Evolutionary conservation across 768 basidiomycete species (phyloP).

Genomic region (Lactarius deliciosus): DNA sequence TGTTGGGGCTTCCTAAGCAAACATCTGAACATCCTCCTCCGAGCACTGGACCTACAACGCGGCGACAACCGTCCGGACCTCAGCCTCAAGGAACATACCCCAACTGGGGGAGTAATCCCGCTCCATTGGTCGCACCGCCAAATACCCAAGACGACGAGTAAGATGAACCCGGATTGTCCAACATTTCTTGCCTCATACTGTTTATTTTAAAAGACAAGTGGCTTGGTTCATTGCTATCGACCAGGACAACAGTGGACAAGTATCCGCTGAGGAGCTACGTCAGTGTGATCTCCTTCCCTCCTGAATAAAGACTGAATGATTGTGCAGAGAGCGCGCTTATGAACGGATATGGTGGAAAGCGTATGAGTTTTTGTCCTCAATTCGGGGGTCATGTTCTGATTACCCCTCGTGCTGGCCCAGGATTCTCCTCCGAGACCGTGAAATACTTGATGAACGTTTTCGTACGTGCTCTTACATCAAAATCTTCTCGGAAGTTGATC

Average conservation of each 20-base stretch:
- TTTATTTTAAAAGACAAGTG: not conserved
- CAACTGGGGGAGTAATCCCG: not conserved
- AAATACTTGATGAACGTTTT: constrained; percentile 15
- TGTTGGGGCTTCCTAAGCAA: not conserved
- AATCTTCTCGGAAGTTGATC: not conserved
- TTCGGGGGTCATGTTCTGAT: not conserved
- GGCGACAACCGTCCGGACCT: not conserved
- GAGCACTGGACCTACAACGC: not conserved
- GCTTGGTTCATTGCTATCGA: constrained; percentile 15
- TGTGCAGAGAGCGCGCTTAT: constrained; percentile 13
- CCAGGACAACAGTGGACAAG: constrained; percentile 12
- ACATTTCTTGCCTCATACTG: not conserved
- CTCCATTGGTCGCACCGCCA: not conserved
- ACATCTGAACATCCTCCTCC: not conserved
- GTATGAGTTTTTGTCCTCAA: not conserved
- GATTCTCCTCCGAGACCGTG: constrained; percentile 8
- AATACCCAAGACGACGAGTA: constrained; percentile 8
- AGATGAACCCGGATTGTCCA: not conserved
- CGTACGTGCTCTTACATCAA: constrained; percentile 3
- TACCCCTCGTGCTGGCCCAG: not conserved
- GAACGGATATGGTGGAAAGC: constrained; percentile 13
- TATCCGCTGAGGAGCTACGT: constrained; percentile 14
- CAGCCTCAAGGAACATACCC: not conserved
- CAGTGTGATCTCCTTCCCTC: not conserved
- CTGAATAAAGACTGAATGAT: not conserved